A percentile compares a stretch with the other conserved stretches of the same genome.
These are phyloP conservation scores for Azolla pinnata DNA, from an alignment of 75 land plant genomes.

Conservation along the genomic window DNA sequence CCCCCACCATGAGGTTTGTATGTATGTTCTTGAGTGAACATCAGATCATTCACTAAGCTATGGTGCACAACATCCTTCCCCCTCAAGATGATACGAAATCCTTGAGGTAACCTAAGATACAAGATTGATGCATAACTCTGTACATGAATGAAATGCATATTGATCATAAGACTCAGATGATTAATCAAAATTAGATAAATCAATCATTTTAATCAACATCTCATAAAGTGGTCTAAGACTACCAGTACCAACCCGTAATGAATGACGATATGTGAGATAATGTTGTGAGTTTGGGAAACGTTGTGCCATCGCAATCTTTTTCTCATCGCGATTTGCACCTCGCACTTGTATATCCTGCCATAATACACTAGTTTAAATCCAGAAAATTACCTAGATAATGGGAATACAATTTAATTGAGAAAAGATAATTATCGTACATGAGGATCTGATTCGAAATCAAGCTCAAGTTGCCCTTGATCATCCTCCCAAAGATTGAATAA, in stretches of 20 bases:
- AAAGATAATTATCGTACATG: conserved; percentile 7
- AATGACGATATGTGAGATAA: conserved; percentile 4
- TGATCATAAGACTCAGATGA: too few relatives aligned
- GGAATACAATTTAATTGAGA: too few relatives aligned
- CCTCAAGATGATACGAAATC: conserved; percentile 64
- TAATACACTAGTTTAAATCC: too few relatives aligned
- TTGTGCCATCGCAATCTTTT: conserved; percentile 53
- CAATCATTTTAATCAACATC: too few relatives aligned
- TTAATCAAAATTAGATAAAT: too few relatives aligned
- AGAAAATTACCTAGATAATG: too few relatives aligned
- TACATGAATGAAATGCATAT: too few relatives aligned
- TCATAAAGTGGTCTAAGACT: too few relatives aligned
- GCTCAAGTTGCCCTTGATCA: conserved; percentile 26
- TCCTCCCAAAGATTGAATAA: conserved; percentile 32
- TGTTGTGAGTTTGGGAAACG: conserved; percentile 44
- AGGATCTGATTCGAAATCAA: conserved; percentile 28
- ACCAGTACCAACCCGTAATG: too few relatives aligned
- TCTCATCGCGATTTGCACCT: conserved; percentile 73
- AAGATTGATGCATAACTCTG: conserved; percentile 80
- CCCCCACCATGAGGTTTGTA: not conserved
- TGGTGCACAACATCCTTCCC: conserved; percentile 83
- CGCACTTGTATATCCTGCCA: conserved; percentile 78
- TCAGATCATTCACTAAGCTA: conserved; percentile 73
- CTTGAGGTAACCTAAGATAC: conserved; percentile 57
- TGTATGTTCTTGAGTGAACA: conserved; percentile 18